Evolutionary conservation across 148 eudicot genomes (phyloP), one percentile per base, ranked within the genome.

Genomic region (Chenopodium suecicum): DNA sequence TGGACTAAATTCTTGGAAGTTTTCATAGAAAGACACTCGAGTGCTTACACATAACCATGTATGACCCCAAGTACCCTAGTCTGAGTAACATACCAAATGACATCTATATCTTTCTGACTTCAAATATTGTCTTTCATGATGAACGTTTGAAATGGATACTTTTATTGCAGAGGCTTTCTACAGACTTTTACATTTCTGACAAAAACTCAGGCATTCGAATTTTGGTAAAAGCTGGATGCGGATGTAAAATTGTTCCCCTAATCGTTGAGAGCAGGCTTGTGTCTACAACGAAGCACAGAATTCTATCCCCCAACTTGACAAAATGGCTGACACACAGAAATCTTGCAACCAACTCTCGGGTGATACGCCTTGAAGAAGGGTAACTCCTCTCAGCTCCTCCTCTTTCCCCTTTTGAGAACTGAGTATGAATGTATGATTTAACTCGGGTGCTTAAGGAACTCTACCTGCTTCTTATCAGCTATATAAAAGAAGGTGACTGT

Each of bases 361-460:
- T 82, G 41, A 63, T 89, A 70, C 82, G 88, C 71, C 88, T 90
- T 7, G 89, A 90, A 86, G 91, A 90, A 87, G 91, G 91, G 91
- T 90, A 85, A 80, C 50, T n/a, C 63, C 19, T 83, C 19, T 83
- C 44, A 27, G 41, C 46, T 62, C 47, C 14, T 73, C 69, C 48
- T 56, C n/a, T 7, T 13, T 70, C 44, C n/a, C 48, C 62, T 77
- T 12, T 22, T 10, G 11, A 2, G 3, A 41, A 9, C 62, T n/a
- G 16, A 44, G 9, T 74, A 17, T 12, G 1, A 0, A 2, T 31
- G 37, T 34, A 34, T 34, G 37, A 3, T 70, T 34, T 17, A 60
- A 17, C 10, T 77, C 14, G 9, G 54, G 14, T 71, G 65, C 50
- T 54, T 11, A 60, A 52, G n/a, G 14, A 20, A 74, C 37, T 20